Conservation (phyloP, 805 yeast species). For the Candida pseudoglaebosa region DNA sequence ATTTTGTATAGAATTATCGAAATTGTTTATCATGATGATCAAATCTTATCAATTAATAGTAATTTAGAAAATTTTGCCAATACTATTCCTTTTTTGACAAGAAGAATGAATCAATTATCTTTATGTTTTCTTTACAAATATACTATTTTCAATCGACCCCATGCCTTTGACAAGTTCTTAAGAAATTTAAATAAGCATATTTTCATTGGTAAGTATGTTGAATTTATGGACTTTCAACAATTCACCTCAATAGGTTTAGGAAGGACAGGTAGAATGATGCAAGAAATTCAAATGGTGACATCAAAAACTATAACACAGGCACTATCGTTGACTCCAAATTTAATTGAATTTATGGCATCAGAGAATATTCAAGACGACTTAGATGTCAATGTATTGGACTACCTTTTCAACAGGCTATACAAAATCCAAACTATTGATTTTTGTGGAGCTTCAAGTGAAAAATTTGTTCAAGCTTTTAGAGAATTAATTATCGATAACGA, state of each 20-base stretch:
- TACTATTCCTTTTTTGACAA: conserved; percentile 53
- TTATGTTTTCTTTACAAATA: conserved; percentile 59
- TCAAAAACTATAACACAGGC: conserved; percentile 64
- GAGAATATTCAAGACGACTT: conserved; percentile 85
- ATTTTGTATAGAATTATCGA: conserved; percentile 53
- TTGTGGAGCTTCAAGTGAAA: conserved; percentile 76
- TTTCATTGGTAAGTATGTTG: conserved; percentile 57
- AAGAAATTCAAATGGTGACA: conserved; percentile 88
- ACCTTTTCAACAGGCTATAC: conserved; percentile 51
- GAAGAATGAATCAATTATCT: conserved; percentile 54
- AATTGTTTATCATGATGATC: conserved; percentile 50
- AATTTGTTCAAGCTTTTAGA: conserved; percentile 58
- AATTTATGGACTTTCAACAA: conserved; percentile 80
- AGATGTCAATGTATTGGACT: conserved; percentile 52
- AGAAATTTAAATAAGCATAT: conserved; percentile 42
- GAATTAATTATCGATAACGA: conserved; percentile 25
- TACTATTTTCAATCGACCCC: conserved; percentile 75
- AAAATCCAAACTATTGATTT: conserved; percentile 72
- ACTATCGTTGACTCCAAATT: conserved; percentile 57
- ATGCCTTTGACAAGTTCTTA: conserved; percentile 69
- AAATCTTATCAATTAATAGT: conserved; percentile 45
- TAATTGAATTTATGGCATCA: conserved; percentile 75
- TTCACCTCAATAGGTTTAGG: conserved; percentile 89
- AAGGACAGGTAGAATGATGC: conserved; percentile 83
- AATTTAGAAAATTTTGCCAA: conserved; percentile 49